These are phyloP conservation scores for Trichomonascaceae sp. DNA, from an alignment of 1,139 yeast genomes.

Conservation along the genomic window DNA sequence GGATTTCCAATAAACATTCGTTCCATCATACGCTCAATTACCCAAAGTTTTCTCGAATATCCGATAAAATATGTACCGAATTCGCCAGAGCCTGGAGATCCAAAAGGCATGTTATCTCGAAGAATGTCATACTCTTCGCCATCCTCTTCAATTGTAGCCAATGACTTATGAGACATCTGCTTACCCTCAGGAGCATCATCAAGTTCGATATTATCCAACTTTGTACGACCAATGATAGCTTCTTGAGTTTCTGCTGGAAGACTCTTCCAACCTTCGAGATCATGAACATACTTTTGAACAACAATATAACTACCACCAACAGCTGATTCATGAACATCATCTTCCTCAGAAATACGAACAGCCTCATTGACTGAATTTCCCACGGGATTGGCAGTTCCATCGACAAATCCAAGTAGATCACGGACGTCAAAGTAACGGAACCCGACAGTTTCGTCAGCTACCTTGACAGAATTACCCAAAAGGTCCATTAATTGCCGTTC, in stretches of 20 bases:
- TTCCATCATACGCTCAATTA: constrained; percentile 18
- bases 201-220: constrained; percentile 17
- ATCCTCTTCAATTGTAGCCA: constrained; percentile 11
- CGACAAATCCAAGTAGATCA: constrained; percentile 22
- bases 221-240: constrained; percentile 18
- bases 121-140: constrained; percentile 18
- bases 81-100: constrained; percentile 15
- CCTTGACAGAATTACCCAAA: constrained; percentile 14
- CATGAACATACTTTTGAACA: constrained; percentile 21
- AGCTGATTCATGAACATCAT: constrained; percentile 11
- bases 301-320: constrained; percentile 21
- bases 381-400: constrained; percentile 21
- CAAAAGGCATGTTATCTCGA: constrained; percentile 23
- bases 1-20: constrained; percentile 21
- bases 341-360: constrained; percentile 8
- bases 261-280: constrained; percentile 16
- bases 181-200: constrained; percentile 13
- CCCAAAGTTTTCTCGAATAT: constrained; percentile 14
- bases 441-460: constrained; percentile 20
- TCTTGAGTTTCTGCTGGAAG: constrained; percentile 18
- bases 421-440: constrained; percentile 20
- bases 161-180: constrained; percentile 13
- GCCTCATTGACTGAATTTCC: constrained; percentile 12
- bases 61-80: constrained; percentile 22
- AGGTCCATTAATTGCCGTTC: constrained; percentile 12